Base-by-base conservation (phyloP, 768 basidiomycete genomes). In the Tylopilus rubrobrunneus region DNA sequence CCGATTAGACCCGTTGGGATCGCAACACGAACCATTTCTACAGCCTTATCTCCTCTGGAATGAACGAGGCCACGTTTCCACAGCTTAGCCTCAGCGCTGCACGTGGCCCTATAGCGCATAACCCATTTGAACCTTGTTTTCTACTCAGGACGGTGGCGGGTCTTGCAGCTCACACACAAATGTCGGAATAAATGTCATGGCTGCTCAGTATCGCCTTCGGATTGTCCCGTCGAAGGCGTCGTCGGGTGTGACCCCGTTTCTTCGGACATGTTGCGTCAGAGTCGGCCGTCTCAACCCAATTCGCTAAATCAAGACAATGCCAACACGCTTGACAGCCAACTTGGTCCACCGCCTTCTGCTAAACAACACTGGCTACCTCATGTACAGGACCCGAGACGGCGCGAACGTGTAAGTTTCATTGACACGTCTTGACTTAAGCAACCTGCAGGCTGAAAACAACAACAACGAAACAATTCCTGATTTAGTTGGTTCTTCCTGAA, bases 81-180 rank as follows among this genome's bases (percentile, higher is more conserved):
- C 25, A 2, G 15, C 37, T 31, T 21, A n/a, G 43, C 27, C 37
- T 31, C n/a, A n/a, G 43, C 27, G 17, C 23, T 9, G 27, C 57
- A 61, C 49, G 58, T 51, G 58, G 41, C 3, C 44, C 8, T 31
- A 8, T 44, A 8, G 33, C 39, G 53, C 41, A 40, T 43, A 37
- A 51, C 55, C 34, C n/a, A 25, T 25, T 31, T 31, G 5, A 7
- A 11, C 10, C 31, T 31, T 31, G 5, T 31, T 8, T 31, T 29
- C 29, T 29, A 19, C 19, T 19, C 19, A 31, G 31, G 10, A 31
- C 31, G 7, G 7, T 3, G 25, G 25, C 25, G 11, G 34, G 34
- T 2, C 11, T 34, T 8, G 21, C 8, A n/a, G 31, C 48, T 23
- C 37, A 53, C 34, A 37, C 42, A 21, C 1, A 25, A 3, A 43